Base-by-base conservation (phyloP, 441 rosid species). In the Viola pubescens region DNA sequence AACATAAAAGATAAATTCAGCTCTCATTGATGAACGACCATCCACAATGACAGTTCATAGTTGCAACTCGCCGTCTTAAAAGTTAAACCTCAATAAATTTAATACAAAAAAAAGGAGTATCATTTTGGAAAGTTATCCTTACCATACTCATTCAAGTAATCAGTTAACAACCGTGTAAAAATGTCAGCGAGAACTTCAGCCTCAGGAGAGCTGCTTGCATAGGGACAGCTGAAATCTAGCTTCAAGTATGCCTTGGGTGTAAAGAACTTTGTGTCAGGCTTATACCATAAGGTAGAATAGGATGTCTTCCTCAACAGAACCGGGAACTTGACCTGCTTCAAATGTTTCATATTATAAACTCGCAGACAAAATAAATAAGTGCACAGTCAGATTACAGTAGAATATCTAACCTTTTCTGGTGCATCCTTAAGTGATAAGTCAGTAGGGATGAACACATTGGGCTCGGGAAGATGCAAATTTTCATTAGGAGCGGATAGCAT, bases 121-220 rank as follows among this genome's bases (percentile, higher is more conserved):
- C 34, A 26, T 26, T 26, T 26, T 26, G 34, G 34, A 26, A 26
- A 26, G 34, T 26, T 26, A 26, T 26, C 34, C 7, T 12, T 75
- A 94, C 97, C 97, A 61, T 81, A 89, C 72, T 89, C 97, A 82
- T 89, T 94, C 83, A 94, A 76, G 75, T 88, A 83, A 73, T 89
- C 98, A 75, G 74, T 71, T 60, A 89, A 61, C 76, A 94, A 66
- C 64, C 77, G 74, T 2, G 94, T 70, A 76, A 89, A 94, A 50
- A 90, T 49, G 67, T 79, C 63, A 14, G 91, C 71, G 54, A 94
- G 82, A 72, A 84, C 86, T 43, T 65, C 77, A 56, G 91, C 79
- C 58, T 83, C 86, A 5, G 96, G 94, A 72, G 92, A 86, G 75
- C 49, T 73, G 54, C 64, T 61, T 72, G 86, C 82, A 60, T 70